Percentiles rank a stretch among this genome's conserved stretches.
These are phyloP conservation scores for Gossypioides kirkii DNA, from an alignment of 345 rosid genomes.

Conservation along the genomic window DNA sequence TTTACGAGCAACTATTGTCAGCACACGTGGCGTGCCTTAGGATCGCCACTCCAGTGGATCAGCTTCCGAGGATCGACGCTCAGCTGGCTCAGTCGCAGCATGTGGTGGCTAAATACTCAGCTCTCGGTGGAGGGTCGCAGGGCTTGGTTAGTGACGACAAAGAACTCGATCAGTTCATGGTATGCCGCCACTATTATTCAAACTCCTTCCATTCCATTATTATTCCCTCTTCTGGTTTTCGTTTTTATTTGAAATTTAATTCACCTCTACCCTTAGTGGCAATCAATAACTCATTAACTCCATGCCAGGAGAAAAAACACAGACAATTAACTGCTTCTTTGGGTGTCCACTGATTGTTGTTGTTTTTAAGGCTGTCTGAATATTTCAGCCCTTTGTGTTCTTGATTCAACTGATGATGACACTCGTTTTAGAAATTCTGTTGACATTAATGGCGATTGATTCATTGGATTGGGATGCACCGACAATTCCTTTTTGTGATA, in stretches of 20 bases:
- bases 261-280: background rate
- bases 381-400: too few relatives aligned
- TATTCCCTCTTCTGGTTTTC: background rate
- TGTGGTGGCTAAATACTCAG: slow-evolving; percentile 84
- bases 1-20: slow-evolving; percentile 85
- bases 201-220: background rate
- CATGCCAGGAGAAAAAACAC: too few relatives aligned
- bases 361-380: too few relatives aligned
- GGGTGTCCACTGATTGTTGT: too few relatives aligned
- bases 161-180: slow-evolving; percentile 99
- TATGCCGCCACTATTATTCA: slow-evolving; percentile 23
- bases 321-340: too few relatives aligned
- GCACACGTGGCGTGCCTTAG: slow-evolving; percentile 92
- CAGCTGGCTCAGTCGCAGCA: slow-evolving; percentile 96
- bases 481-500: background rate
- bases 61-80: slow-evolving; percentile 88
- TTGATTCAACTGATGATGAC: too few relatives aligned
- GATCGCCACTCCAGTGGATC: slow-evolving; percentile 96
- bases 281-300: background rate
- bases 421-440: background rate
- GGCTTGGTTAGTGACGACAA: slow-evolving; percentile 71
- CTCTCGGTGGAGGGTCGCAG: slow-evolving; percentile 47
- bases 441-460: background rate
- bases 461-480: background rate
- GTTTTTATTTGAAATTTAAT: slow-evolving; percentile 8